A percentile compares a stretch with the other conserved stretches of the same genome.
Evolutionary conservation across 2,329 filamentous ascomycete species (phyloP).

Genomic region (Emergomyces orientalis): DNA sequence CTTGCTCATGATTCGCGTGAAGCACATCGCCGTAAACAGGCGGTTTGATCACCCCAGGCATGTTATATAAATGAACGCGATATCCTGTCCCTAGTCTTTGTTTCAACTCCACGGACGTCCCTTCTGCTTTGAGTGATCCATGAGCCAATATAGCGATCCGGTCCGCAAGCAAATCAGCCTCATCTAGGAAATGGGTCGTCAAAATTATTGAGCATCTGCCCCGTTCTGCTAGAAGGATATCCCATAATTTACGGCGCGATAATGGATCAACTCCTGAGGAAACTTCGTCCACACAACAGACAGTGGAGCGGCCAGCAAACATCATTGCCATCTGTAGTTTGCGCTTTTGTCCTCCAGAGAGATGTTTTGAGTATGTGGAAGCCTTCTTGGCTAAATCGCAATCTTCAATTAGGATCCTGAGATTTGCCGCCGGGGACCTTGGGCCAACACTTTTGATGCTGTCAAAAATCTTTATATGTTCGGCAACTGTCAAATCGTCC

Average conservation of each 20-base stretch:
- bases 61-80: conserved; percentile 63
- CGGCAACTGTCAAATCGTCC: conserved; percentile 76
- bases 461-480: conserved; percentile 80
- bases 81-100: conserved; percentile 75
- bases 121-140: conserved; percentile 69
- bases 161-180: conserved; percentile 81
- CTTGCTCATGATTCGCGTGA: neutral
- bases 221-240: conserved; percentile 78
- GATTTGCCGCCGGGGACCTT: conserved; percentile 45
- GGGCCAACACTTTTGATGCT: conserved; percentile 57
- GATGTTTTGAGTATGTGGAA: conserved; percentile 60
- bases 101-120: conserved; percentile 79
- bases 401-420: conserved; percentile 56
- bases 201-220: conserved; percentile 73
- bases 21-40: conserved; percentile 22
- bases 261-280: conserved; percentile 81
- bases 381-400: conserved; percentile 70
- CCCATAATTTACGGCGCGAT: conserved; percentile 83
- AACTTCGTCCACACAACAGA: conserved; percentile 89
- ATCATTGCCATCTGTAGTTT: conserved; percentile 92
- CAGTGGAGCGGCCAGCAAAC: conserved; percentile 78
- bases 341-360: conserved; percentile 85
- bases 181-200: conserved; percentile 89
- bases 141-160: conserved; percentile 82
- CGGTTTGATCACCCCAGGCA: conserved; percentile 36